Base-by-base conservation (phyloP, 257 asterid genomes). In the Jasminum sambac region DNA sequence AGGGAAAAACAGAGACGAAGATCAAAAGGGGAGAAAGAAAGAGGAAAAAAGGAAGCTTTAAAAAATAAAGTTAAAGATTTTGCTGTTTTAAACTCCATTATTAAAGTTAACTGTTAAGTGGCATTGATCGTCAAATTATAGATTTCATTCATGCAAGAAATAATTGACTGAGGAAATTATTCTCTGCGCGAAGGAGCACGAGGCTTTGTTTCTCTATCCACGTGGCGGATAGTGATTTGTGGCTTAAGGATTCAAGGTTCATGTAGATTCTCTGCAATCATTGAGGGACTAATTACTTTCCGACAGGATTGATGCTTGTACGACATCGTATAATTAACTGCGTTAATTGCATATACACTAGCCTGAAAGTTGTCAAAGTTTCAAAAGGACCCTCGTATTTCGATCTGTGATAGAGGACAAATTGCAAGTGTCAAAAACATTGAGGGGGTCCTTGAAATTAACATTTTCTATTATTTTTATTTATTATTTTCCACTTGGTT, bases 251-350 rank as follows among this genome's bases (percentile, higher is more conserved):
- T 2, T 41, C 14, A 3, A 5, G 12, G 40, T n/a, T 13, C 25
- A 19, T 68, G 59, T 41, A 59, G n/a, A 60, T 71, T 67, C 50
- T 68, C 46, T 4, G 25, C 67, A 37, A 41, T 52, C 66, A 38
- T 74, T 67, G 79, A 73, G 74, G 72, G 66, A 68, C 60, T 19
- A 50, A 66, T 25, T 77, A 71, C 72, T 72, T 76, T 74, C 68
- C 67, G 77, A 41, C 17, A 8, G 69, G 68, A 64, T 44, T 23
- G 57, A 11, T 68, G 77, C 70, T 42, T 34, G 26, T 50, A 57
- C 76, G 75, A 19, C 52, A 60, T 63, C 74, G 74, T 67, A 26
- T 9, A 64, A 21, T 1, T 0, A 5, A 64, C 11, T 0, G 38
- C n/a, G n/a, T n/a, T n/a, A n/a, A n/a, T n/a, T n/a, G n/a, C n/a